These are phyloP conservation scores for Microsporum ferrugineum DNA, from an alignment of 2,329 filamentous ascomycete genomes.

Conservation along the genomic window DNA sequence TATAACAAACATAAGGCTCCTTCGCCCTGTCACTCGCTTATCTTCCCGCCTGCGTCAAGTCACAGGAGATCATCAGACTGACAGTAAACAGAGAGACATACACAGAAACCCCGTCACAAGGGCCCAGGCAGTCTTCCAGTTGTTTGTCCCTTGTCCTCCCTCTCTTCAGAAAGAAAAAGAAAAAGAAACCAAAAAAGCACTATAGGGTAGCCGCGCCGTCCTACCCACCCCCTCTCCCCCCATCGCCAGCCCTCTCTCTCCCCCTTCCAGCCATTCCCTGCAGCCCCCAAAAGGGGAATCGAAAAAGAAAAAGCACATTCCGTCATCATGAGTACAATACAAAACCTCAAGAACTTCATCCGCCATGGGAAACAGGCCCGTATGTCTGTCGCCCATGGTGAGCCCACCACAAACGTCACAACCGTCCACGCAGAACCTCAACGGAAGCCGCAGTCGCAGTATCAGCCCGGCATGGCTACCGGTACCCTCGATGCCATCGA, in stretches of 20 bases:
- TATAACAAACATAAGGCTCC: not conserved
- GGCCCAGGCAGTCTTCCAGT: not conserved
- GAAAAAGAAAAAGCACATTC: not conserved
- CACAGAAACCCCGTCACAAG: not conserved
- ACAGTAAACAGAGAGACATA: not conserved
- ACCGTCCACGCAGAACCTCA: constrained; percentile 54
- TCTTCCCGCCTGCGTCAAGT: not conserved
- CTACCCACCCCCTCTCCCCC: not conserved
- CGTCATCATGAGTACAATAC: constrained; percentile 57
- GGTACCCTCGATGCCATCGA: constrained; percentile 52
- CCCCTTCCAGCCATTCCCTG: not conserved
- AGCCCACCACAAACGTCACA: constrained; percentile 52
- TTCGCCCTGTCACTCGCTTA: constrained; percentile 2
- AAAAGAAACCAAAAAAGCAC: not conserved
- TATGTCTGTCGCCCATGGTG: constrained; percentile 48
- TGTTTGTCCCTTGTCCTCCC: not conserved
- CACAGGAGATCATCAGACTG: not conserved
- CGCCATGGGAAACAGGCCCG: constrained; percentile 94
- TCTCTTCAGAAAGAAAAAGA: not conserved
- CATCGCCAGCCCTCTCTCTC: not conserved
- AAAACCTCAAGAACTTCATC: constrained; percentile 97
- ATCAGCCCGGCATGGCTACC: constrained; percentile 39
- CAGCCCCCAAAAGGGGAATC: not conserved
- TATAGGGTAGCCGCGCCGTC: not conserved
- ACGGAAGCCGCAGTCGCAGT: constrained; percentile 38